Conservation (phyloP, 352 stramenopile genomes). For the Phytophthora melonis region DNA sequence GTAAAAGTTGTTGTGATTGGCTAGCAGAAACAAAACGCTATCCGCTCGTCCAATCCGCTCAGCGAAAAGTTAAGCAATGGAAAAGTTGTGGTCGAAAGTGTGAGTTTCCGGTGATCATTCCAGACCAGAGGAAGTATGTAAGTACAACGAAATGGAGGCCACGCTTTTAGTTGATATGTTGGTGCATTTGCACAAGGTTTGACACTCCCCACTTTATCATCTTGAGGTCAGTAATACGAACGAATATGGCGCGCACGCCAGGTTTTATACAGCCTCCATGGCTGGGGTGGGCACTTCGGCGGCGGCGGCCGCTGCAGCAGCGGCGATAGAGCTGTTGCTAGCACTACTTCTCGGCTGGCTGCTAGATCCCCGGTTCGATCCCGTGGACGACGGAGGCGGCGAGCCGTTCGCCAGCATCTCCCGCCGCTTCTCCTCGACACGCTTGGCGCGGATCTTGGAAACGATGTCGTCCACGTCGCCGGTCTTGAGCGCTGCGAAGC, state of each 20-base stretch:
- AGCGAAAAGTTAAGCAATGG: too few species aligned
- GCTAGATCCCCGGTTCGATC: constrained; percentile 31
- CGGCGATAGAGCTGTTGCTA: constrained; percentile 9
- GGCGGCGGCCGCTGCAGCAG: constrained; percentile 8
- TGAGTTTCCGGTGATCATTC: too few species aligned
- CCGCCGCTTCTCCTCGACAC: constrained; percentile 76
- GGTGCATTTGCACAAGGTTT: constrained; percentile 19
- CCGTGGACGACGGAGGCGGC: constrained; percentile 31
- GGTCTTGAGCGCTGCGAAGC: constrained; percentile 77
- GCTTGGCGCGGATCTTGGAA: constrained; percentile 85
- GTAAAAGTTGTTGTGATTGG: too few species aligned
- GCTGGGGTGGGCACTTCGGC: constrained; percentile 30
- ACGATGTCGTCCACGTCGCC: constrained; percentile 87
- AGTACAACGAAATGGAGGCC: too few species aligned
- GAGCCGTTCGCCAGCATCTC: constrained; percentile 59
- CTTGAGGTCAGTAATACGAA: constrained; percentile 21
- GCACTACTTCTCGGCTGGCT: constrained; percentile 23
- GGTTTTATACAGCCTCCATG: constrained; percentile 41
- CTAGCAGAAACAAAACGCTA: too few species aligned
- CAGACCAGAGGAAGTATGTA: too few species aligned
- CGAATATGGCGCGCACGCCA: constrained; percentile 26
- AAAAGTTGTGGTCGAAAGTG: too few species aligned
- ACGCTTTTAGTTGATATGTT: too few species aligned
- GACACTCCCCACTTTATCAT: constrained; percentile 34
- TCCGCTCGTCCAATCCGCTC: too few species aligned